A percentile compares a stretch with the other conserved stretches of the same genome.
Evolutionary conservation across 352 stramenopile genomes (phyloP).

Genomic region (Pseudoperonospora humuli): DNA sequence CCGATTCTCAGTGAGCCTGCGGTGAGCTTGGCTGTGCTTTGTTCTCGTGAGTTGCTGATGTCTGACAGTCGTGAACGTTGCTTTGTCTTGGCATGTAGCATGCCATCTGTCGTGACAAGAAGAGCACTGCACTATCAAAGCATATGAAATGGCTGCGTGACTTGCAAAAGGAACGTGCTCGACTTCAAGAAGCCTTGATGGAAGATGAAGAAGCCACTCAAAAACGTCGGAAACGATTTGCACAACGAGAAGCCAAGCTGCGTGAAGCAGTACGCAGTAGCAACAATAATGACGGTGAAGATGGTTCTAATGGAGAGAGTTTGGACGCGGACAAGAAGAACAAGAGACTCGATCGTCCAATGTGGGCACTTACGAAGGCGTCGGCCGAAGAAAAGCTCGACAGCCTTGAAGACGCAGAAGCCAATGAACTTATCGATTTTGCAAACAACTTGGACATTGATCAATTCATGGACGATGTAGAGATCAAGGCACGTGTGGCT

Average conservation of each 20-base stretch:
- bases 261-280: constrained; percentile 51
- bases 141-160: constrained; percentile 91
- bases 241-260: constrained; percentile 67
- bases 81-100: constrained; percentile 27
- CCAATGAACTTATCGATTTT: constrained; percentile 91
- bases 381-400: constrained; percentile 71
- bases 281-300: constrained; percentile 23
- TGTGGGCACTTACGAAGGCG: constrained; percentile 89
- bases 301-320: no score
- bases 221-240: constrained; percentile 63
- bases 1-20: constrained; percentile 63
- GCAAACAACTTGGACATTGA: constrained; percentile 91
- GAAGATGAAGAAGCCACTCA: constrained; percentile 70
- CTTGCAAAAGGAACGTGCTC: constrained; percentile 86
- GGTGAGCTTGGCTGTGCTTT: constrained; percentile 23
- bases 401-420: constrained; percentile 68
- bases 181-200: constrained; percentile 71
- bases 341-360: constrained; percentile 50
- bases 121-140: constrained; percentile 88
- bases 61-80: background rate
- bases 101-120: constrained; percentile 82
- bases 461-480: constrained; percentile 91
- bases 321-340: constrained; percentile 14
- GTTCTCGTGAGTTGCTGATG: background rate
- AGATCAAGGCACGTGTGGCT: constrained; percentile 71